phyloP scores from a whole-genome alignment of 306 rosid genomes.

The Casuarina cunninghamiana region DNA sequence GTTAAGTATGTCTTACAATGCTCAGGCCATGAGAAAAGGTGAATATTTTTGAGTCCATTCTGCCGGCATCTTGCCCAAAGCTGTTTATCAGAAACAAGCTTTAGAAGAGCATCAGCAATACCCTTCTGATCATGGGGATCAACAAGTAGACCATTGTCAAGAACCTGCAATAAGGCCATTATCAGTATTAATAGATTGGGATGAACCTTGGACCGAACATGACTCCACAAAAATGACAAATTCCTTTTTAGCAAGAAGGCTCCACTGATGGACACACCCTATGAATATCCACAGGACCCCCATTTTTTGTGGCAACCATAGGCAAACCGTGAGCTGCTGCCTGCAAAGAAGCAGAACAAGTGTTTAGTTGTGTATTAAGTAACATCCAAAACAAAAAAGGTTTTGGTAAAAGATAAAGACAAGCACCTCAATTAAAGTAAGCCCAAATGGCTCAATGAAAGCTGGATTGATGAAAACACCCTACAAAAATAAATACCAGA shows the following conservation, averaged over 20 bases:
- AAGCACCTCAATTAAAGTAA: slow-evolving; percentile 56
- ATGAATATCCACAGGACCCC: slow-evolving; percentile 63
- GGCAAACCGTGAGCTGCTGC: slow-evolving; percentile 71
- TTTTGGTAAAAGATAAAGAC: slow-evolving; percentile 7
- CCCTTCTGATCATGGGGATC: slow-evolving; percentile 61
- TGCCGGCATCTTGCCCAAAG: slow-evolving; percentile 64
- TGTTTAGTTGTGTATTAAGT: slow-evolving; percentile 9
- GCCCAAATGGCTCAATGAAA: slow-evolving; percentile 63
- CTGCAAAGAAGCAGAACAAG: slow-evolving; percentile 25
- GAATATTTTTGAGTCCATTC: slow-evolving; percentile 60
- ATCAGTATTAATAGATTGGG: slow-evolving; percentile 5
- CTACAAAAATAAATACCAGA: slow-evolving; percentile 26
- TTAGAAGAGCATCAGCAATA: slow-evolving; percentile 61
- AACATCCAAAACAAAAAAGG: slow-evolving; percentile 3
- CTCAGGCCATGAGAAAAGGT: slow-evolving; percentile 62
- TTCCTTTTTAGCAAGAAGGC: slow-evolving; percentile 10
- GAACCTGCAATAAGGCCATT: slow-evolving; percentile 34
- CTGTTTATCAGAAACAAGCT: slow-evolving; percentile 65
- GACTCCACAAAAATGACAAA: slow-evolving; percentile 1
- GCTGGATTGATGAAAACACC: slow-evolving; percentile 72
- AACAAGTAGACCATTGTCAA: slow-evolving; percentile 52
- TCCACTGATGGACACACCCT: slow-evolving; percentile 34
- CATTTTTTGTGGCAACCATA: slow-evolving; percentile 59
- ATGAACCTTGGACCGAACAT: slow-evolving; percentile 5
- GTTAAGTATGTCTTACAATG: slow-evolving; percentile 57